Conservation (phyloP, 1,284 basidiomycete species). For the Mycosarcoma mackinlayi region DNA sequence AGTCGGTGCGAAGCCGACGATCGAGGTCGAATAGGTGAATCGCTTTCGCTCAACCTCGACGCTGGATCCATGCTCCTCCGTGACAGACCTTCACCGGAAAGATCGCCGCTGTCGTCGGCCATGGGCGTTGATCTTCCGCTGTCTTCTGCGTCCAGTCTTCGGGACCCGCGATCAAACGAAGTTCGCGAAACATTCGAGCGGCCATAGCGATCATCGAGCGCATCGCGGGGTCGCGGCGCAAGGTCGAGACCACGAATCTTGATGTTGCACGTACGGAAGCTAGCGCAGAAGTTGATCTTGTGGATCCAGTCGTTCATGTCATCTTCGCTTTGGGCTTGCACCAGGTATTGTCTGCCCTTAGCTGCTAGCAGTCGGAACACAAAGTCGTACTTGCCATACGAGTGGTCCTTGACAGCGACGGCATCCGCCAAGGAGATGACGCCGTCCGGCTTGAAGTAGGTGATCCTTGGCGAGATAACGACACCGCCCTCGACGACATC, state of each 20-base stretch:
- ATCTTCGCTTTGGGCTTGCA: slow-evolving; percentile 78
- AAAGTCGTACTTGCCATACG: slow-evolving; percentile 73
- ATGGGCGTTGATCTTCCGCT: slow-evolving; percentile 32
- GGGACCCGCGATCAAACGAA: slow-evolving; percentile 23
- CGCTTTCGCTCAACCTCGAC: slow-evolving; percentile 20
- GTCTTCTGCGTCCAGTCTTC: slow-evolving; percentile 15
- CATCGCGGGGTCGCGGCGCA: slow-evolving; percentile 47
- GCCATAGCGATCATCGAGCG: slow-evolving; percentile 28
- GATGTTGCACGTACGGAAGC: slow-evolving; percentile 87
- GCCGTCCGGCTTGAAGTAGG: slow-evolving; percentile 85
- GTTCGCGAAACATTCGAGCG: slow-evolving; percentile 12
- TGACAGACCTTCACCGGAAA: slow-evolving; percentile 12
- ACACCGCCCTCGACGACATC: slow-evolving; percentile 57
- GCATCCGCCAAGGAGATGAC: slow-evolving; percentile 75
- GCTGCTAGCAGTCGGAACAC: slow-evolving; percentile 81
- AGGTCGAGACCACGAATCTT: slow-evolving; percentile 76
- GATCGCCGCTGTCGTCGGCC: slow-evolving; percentile 24
- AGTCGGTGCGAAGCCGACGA: slow-evolving; percentile 40
- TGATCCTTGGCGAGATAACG: slow-evolving; percentile 72
- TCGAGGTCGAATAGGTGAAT: slow-evolving; percentile 25
- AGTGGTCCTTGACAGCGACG: slow-evolving; percentile 58
- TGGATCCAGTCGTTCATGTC: slow-evolving; percentile 93
- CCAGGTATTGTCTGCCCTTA: slow-evolving; percentile 77
- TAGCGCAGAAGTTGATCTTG: slow-evolving; percentile 91
- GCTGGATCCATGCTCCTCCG: slow-evolving; percentile 21